Percentiles rank a stretch among this genome's conserved stretches.
Conservation (phyloP, 371 early-diverging fungal species). For the Rhizopus arrhizus region DNA sequence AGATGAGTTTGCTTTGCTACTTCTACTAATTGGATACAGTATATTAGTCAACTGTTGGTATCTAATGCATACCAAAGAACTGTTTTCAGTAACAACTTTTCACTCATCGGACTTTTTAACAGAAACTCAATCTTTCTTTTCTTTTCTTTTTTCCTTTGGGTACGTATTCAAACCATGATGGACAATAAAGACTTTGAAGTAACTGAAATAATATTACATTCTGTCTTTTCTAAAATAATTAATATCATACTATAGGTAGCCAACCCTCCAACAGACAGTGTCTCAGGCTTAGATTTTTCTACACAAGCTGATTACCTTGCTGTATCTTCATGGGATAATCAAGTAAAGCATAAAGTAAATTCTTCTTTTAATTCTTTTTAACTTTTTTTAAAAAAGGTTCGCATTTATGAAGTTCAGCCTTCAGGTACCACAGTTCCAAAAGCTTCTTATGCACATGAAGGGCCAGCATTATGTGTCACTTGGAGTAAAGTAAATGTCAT, state of each 20-base stretch:
- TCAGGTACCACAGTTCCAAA: constrained; percentile 75
- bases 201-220: background rate
- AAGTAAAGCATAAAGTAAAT: constrained; percentile 49
- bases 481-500: constrained; percentile 82
- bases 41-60: too few species aligned
- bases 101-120: too few species aligned
- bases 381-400: constrained; percentile 60
- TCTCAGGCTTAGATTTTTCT: constrained; percentile 79
- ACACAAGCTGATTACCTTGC: constrained; percentile 83
- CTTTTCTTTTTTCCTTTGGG: background rate
- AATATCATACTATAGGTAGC: constrained; percentile 51
- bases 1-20: too few species aligned
- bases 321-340: constrained; percentile 92
- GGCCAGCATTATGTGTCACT: constrained; percentile 77
- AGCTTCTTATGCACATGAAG: constrained; percentile 80
- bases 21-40: too few species aligned
- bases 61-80: too few species aligned
- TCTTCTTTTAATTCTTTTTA: background rate
- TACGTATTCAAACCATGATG: constrained; percentile 15
- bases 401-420: constrained; percentile 86
- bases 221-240: background rate
- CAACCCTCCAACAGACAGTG: constrained; percentile 79
- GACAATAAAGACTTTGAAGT: constrained; percentile 38
- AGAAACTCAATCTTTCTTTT: background rate
- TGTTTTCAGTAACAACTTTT: too few species aligned